These are phyloP conservation scores for Zalaria sp. DNA, from an alignment of 2,329 filamentous ascomycete genomes.

Conservation along the genomic window DNA sequence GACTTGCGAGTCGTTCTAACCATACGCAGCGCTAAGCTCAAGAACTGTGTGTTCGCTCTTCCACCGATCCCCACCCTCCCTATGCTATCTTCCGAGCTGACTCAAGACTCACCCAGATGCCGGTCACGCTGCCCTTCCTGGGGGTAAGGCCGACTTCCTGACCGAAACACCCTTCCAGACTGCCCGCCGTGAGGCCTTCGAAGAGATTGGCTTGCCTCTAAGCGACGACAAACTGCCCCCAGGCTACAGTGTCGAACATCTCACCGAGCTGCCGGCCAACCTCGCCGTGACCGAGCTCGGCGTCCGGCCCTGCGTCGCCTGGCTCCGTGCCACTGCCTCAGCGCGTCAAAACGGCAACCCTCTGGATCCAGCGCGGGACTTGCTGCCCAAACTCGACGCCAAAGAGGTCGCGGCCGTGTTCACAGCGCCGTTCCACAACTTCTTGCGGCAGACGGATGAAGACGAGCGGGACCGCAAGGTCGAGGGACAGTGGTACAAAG, in stretches of 20 bases:
- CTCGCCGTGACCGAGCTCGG: constrained; percentile 36
- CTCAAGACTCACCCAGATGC: constrained; percentile 30
- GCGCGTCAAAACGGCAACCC: constrained; percentile 37
- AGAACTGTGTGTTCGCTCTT: constrained; percentile 31
- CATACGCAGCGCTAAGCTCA: constrained; percentile 44
- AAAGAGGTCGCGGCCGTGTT: constrained; percentile 91
- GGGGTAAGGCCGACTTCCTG: constrained; percentile 47
- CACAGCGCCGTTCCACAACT: constrained; percentile 75
- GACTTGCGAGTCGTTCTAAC: constrained; percentile 57
- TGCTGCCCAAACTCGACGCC: constrained; percentile 59
- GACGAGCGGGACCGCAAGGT: constrained; percentile 17
- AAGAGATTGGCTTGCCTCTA: constrained; percentile 82
- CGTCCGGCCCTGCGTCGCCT: constrained; percentile 38
- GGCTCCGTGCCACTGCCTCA: constrained; percentile 33
- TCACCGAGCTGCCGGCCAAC: constrained; percentile 61
- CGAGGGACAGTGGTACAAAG: constrained; percentile 66
- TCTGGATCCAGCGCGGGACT: constrained; percentile 24
- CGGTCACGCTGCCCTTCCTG: constrained; percentile 79
- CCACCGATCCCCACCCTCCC: too few relatives aligned
- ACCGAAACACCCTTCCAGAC: constrained; percentile 56
- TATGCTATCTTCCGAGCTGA: too few relatives aligned
- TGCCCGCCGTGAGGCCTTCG: constrained; percentile 75
- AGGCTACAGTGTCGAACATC: constrained; percentile 73
- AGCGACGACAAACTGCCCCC: constrained; percentile 53
- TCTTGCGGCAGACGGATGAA: constrained; percentile 51